Evolutionary conservation across 177 flowering plant genomes (phyloP), one percentile per base, ranked within the genome.

Genomic region (Telopea speciosissima): DNA sequence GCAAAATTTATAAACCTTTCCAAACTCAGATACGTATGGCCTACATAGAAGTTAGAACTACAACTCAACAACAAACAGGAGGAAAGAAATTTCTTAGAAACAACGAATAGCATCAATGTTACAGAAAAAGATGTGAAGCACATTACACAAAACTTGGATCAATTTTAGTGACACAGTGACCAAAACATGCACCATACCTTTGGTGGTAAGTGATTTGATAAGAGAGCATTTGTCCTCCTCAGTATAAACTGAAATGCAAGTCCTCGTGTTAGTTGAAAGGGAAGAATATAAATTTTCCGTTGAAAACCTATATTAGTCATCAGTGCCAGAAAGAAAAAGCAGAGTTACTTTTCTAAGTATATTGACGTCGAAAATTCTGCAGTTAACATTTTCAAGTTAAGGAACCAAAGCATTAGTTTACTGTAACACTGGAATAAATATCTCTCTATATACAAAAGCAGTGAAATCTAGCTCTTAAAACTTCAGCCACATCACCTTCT

Each of bases 191-290:
- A 8, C 7, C 64, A 62, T 87, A 96, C 99, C 97, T 96, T 96
- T 71, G 99, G 99, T 69, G 99, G 99, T 73, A 96, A 76, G 84
- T 96, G 99, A 78, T 96, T 91, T 68, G 99, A 96, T 63, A 96
- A 70, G 71, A 93, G 75, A 65, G 98, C 88, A 82, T 96, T 96
- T 24, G 99, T 91, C 81, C 99, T 88, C 81, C 99, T 85, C 85
- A 96, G 76, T 63, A 96, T 93, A 76, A 96, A 96, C 98, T 96
- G 94, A 75, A 77, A 80, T 26, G 70, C 23, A 80, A 68, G 68
- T 45, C 71, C 49, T 22, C 25, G 60, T 19, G 42, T 52, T 36
- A 69, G 56, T 25, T 21, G 28, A 58, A 56, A 25, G 60, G 22
- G 26, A 13, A 65, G 40, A 24, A 60, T 49, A 58, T 44, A 42